Base-by-base conservation (phyloP, 2,329 filamentous ascomycete species). In the Zasmidium cellare region DNA sequence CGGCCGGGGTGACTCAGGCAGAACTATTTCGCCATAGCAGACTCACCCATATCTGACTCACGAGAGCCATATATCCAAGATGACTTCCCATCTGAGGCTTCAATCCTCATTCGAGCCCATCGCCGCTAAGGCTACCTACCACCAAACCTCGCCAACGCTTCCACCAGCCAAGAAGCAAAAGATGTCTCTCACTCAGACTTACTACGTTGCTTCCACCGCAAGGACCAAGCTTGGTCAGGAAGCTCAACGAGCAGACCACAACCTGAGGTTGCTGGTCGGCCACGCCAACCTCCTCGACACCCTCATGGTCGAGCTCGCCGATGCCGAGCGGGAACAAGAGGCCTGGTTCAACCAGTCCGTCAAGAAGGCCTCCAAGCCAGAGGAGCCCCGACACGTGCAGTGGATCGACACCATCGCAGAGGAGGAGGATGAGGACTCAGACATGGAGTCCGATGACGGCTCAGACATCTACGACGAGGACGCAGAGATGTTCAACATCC, bases 131-230 rank as follows among this genome's bases (percentile, higher is more conserved):
- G 76, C 74, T 46, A 74, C 74, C 54, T 75, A 76, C 70, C 74
- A 74, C 38, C 74, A 74, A 31, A 74, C 74, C 73, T 75, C 68
- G 61, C 76, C 71, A 66, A 72, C 65, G 28, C 65, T 68, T 25
- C 75, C 76, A 61, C 75, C 78, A 57, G 73, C 76, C 63, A 80
- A 80, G 75, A 80, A 89, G 80, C 90, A 92, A 78, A 92, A 89
- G 80, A 97, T 97, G 94, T 96, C 90, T 75, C 89, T 97, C 80
- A 96, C 93, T 24, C 92, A 97, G 80, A 97, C 93, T 62, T 99
- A 97, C 88, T 96, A 91, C 82, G 89, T 97, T 71, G 94, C 94
- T 75, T 92, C 96, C 83, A 93, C 92, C 78, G 94, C 94, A 74
- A 87, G 94, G 76, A 89, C 88, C 70, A 99, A 99, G 91, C 92